Evolutionary conservation across 371 early-diverging fungal genomes (phyloP).

Genomic region (Mortierella sp.): DNA sequence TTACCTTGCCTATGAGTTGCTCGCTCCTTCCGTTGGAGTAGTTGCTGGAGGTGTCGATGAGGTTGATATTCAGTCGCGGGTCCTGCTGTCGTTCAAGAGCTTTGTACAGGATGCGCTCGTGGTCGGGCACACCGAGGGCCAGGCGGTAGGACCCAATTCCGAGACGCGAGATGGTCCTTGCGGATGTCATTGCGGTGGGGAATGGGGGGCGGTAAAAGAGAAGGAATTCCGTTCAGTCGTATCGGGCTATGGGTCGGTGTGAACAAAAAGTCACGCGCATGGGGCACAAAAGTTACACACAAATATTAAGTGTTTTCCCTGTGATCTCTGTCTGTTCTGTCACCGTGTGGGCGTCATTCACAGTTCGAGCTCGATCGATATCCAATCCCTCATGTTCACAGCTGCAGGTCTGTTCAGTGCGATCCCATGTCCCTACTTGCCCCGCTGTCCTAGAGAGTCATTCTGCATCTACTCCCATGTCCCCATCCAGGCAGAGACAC

Average conservation of each 20-base stretch:
- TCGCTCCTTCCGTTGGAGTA: slow-evolving; percentile 51
- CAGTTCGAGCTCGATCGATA: no score
- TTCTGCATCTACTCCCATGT: slow-evolving; percentile 41
- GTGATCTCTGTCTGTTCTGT: no score
- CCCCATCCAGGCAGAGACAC: neutral
- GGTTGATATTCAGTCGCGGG: slow-evolving; percentile 42
- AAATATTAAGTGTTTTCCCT: no score
- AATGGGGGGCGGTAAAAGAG: no score
- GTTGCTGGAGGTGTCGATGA: slow-evolving; percentile 54
- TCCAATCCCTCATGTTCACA: slow-evolving; percentile 27
- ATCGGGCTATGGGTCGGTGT: no score
- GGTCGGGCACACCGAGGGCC: slow-evolving; percentile 26
- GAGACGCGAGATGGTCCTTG: slow-evolving; percentile 43
- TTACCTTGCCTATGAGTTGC: slow-evolving; percentile 50
- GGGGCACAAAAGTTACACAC: no score
- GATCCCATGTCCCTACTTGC: slow-evolving; percentile 42
- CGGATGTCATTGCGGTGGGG: slow-evolving; percentile 5
- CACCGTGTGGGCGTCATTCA: no score
- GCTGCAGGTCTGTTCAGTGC: slow-evolving; percentile 34
- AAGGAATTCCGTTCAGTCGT: no score
- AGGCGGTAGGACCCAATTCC: slow-evolving; percentile 50
- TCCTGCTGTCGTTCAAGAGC: slow-evolving; percentile 48
- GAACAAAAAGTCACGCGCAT: no score
- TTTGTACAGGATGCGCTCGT: slow-evolving; percentile 42
- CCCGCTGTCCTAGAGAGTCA: slow-evolving; percentile 33